Evolutionary conservation across 768 basidiomycete genomes (phyloP), one percentile per base, ranked within the genome.

Genomic region (Calvatia gigantea): DNA sequence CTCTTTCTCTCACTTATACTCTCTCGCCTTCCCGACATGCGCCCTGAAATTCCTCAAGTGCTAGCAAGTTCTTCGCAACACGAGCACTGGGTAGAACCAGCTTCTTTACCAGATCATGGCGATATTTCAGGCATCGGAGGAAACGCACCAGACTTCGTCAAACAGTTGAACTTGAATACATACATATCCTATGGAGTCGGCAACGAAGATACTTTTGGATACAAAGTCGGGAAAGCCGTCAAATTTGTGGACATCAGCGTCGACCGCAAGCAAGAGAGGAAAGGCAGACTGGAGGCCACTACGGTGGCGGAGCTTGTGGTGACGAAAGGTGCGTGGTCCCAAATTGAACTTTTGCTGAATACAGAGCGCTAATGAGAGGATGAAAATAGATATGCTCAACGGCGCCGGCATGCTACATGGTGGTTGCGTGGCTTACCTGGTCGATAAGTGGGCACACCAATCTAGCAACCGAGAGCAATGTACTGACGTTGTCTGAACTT

Each of bases 351-450:
- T 54, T 37, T 46, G 25, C 53, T 28, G 54, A 39, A 12, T 39
- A 21, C 33, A 28, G 41, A 19, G 28, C 28, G 31, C 44, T 47
- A 39, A 47, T 47, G 33, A 3, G 29, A 15, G n/a, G 11, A 43
- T 1, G 33, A 6, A 38, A 44, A 33, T 58, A 86, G 87, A 79
- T 54, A 87, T 88, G 85, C 72, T 89, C 29, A 90, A 89, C 61
- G 87, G 87, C 11, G 85, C 85, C 23, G 84, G 84, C 1, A 86
- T 87, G 81, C 73, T 89, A 14, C 87, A 89, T 60, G 87, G 88
- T n/a, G 87, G 84, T 35, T 86, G 85, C 52, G 66, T 89, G 31
- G 83, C 86, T 42, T 88, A 88, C 68, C 72, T 89, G 53, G 82
- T 89, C 41, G 87, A 89, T 69, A 88, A 86, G 85, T 85, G 57